Evolutionary conservation across 306 rosid species (phyloP).

Genomic region (Neltuma alba): DNA sequence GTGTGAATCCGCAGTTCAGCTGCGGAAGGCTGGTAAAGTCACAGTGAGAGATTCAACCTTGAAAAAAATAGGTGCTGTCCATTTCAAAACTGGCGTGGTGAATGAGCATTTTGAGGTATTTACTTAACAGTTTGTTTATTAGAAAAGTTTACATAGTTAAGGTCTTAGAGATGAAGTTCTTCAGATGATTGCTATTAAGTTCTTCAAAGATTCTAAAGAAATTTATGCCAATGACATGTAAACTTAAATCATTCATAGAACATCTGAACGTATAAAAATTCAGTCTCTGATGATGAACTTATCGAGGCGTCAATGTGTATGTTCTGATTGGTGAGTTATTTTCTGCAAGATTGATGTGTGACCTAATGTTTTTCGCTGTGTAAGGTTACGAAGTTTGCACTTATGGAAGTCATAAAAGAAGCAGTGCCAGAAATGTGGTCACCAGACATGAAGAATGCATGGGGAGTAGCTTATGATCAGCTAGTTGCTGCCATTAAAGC

Average conservation of each 20-base stretch:
- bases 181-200: background rate
- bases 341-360: background rate
- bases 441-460: conserved; percentile 71
- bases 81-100: conserved; percentile 59
- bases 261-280: background rate
- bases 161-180: background rate
- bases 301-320: too few relatives aligned
- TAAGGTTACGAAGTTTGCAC: conserved; percentile 73
- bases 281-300: background rate
- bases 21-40: conserved; percentile 76
- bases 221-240: background rate
- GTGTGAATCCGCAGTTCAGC: conserved; percentile 80
- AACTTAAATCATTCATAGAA: background rate
- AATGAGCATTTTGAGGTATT: conserved; percentile 78
- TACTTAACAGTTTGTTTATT: background rate
- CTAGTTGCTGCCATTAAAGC: conserved; percentile 76
- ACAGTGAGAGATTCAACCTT: conserved; percentile 70
- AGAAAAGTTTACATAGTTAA: background rate
- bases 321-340: background rate
- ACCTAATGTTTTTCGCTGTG: background rate
- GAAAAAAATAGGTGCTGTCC: conserved; percentile 65
- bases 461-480: conserved; percentile 86
- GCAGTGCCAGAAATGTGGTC: conserved; percentile 89
- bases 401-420: conserved; percentile 72
- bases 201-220: background rate